A percentile compares a stretch with the other conserved stretches of the same genome.
phyloP scores from a whole-genome alignment of 768 basidiomycete genomes.

The Russula compacta region DNA sequence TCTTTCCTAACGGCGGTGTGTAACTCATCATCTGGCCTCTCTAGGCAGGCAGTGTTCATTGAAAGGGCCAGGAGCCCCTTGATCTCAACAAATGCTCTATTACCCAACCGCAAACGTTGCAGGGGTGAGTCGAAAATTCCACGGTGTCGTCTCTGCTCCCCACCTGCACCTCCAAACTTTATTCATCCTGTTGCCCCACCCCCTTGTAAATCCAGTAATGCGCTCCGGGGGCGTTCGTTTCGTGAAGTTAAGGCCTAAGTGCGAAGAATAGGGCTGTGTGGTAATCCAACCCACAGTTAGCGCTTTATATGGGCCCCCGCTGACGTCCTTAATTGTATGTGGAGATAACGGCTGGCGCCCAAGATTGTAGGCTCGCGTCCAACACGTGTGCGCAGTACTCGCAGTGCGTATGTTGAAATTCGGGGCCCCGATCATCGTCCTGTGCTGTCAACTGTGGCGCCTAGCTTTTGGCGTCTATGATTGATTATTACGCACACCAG shows the following conservation, averaged over 20 bases:
- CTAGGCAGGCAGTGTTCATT: neutral
- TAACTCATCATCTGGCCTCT: neutral
- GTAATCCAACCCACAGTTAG: neutral
- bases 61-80: neutral
- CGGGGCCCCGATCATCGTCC: neutral
- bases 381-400: neutral
- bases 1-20: neutral
- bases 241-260: neutral
- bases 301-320: neutral
- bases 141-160: neutral
- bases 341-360: constrained; percentile 1
- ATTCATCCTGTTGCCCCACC: neutral
- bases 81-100: neutral
- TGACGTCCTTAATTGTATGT: neutral
- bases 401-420: neutral
- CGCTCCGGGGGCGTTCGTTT: neutral
- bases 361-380: neutral
- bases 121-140: constrained; percentile 2
- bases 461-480: too few species aligned
- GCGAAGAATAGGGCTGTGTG: neutral
- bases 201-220: constrained; percentile 1
- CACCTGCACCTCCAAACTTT: neutral
- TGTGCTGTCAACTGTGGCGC: neutral
- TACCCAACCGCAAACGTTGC: constrained; percentile 5
- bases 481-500: neutral